phyloP scores from a whole-genome alignment of 1,284 basidiomycete species.

The Grifola frondosa region DNA sequence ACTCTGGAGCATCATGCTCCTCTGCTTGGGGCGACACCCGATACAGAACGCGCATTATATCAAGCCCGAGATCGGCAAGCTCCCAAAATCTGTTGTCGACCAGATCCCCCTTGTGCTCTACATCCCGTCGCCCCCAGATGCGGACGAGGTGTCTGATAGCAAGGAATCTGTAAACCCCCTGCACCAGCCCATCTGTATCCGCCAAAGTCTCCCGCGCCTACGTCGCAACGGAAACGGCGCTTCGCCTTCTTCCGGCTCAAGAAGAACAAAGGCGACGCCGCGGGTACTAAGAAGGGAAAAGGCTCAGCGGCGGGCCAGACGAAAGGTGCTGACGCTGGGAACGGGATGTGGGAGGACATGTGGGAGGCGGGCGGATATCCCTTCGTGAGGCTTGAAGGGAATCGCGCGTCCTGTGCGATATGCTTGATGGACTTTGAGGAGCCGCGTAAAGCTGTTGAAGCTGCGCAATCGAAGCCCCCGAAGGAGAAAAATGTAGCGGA shows the following conservation, averaged over 20 bases:
- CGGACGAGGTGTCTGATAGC: constrained; percentile 37
- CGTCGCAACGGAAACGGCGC: constrained; percentile 35
- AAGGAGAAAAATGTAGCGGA: constrained; percentile 11
- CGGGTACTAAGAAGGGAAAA: constrained; percentile 17
- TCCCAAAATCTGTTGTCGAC: constrained; percentile 67
- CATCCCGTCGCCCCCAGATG: constrained; percentile 78
- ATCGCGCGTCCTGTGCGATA: constrained; percentile 79
- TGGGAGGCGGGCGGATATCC: constrained; percentile 56
- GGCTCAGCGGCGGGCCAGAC: constrained; percentile 8
- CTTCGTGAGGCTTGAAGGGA: constrained; percentile 72
- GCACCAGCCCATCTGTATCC: constrained; percentile 54
- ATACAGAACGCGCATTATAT: constrained; percentile 68
- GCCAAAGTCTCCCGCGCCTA: constrained; percentile 39
- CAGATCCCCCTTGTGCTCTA: constrained; percentile 79
- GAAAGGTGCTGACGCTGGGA: constrained; percentile 27
- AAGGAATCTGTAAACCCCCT: constrained; percentile 39
- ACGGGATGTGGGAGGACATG: constrained; percentile 46
- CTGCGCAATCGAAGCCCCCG: constrained; percentile 10
- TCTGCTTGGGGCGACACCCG: constrained; percentile 75
- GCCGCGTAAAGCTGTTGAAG: constrained; percentile 36
- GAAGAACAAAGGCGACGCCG: constrained; percentile 14
- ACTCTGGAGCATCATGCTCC: constrained; percentile 70
- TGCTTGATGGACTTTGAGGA: constrained; percentile 82
- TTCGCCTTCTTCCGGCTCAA: constrained; percentile 52
- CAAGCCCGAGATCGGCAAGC: constrained; percentile 73